Conservation (phyloP, 2,329 filamentous ascomycete genomes). For the Dothideomycetidae sp. region DNA sequence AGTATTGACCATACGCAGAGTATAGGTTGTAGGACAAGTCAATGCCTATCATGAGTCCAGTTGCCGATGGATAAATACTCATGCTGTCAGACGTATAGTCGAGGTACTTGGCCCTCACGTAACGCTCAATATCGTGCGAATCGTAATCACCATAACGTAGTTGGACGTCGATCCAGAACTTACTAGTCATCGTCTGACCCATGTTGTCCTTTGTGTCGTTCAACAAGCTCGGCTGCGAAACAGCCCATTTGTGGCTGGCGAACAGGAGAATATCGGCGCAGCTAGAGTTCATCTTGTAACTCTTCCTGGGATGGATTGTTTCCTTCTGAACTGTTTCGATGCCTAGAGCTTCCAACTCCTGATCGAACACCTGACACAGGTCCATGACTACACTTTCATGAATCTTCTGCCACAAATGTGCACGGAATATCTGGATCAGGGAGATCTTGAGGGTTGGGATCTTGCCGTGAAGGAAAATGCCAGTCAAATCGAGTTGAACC, state of each 20-base stretch:
- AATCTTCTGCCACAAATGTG: slow-evolving; percentile 99
- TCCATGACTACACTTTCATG: slow-evolving; percentile 99
- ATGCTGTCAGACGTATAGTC: slow-evolving; percentile 98
- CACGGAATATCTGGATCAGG: slow-evolving; percentile 96
- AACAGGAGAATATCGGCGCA: slow-evolving; percentile 96
- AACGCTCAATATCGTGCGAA: slow-evolving; percentile 95
- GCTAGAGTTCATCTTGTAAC: slow-evolving; percentile 99
- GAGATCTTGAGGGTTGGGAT: slow-evolving; percentile 97
- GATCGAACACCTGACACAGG: slow-evolving; percentile 94
- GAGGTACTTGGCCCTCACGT: slow-evolving; percentile 92
- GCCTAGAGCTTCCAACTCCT: slow-evolving; percentile 85
- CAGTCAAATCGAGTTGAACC: slow-evolving; percentile 91
- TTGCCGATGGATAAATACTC: slow-evolving; percentile 95
- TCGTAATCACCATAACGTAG: slow-evolving; percentile 96
- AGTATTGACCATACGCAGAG: slow-evolving; percentile 96
- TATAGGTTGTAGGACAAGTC: slow-evolving; percentile 97
- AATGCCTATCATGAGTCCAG: slow-evolving; percentile 93
- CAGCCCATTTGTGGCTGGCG: slow-evolving; percentile 97
- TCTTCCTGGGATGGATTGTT: slow-evolving; percentile 96
- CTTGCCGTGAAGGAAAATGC: slow-evolving; percentile 98
- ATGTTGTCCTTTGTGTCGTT: slow-evolving; percentile 96
- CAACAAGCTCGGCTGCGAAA: slow-evolving; percentile 79
- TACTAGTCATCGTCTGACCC: slow-evolving; percentile 88
- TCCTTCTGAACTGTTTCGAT: slow-evolving; percentile 98
- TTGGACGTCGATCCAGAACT: slow-evolving; percentile 98